Conservation (phyloP, 768 basidiomycete species). For the Xerocomellus intermedius region DNA sequence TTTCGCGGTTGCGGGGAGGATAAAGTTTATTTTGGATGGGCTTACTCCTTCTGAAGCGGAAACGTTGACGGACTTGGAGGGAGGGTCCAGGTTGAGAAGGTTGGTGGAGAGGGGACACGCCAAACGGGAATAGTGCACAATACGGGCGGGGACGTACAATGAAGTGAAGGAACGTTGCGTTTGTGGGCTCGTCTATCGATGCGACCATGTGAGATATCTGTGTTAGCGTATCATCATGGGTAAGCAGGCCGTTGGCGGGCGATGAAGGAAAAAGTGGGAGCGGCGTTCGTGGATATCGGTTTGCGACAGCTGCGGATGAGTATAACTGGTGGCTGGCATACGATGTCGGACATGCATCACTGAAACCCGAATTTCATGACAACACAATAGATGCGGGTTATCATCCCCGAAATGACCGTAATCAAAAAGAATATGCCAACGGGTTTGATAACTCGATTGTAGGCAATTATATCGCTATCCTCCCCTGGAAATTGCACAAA, state of each 20-base stretch:
- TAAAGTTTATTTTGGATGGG: constrained; percentile 10
- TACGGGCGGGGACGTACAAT: constrained; percentile 28
- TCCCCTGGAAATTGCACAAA: no score
- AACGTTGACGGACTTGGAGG: constrained; percentile 5
- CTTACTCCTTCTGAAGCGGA: constrained; percentile 13
- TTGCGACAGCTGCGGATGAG: constrained; percentile 34
- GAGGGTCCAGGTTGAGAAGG: constrained; percentile 5
- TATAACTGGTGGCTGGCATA: no score
- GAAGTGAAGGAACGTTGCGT: constrained; percentile 29
- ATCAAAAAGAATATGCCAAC: not conserved
- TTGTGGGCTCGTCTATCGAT: constrained; percentile 26
- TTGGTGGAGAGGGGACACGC: constrained; percentile 19
- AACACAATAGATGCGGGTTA: no score
- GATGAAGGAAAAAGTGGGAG: constrained; percentile 27
- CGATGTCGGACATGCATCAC: no score
- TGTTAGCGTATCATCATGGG: constrained; percentile 4
- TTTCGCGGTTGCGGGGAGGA: constrained; percentile 19
- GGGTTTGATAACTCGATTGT: not conserved
- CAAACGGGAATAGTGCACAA: constrained; percentile 34
- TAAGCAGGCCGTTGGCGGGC: constrained; percentile 20
- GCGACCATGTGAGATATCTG: not conserved
- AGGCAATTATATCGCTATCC: not conserved
- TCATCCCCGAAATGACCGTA: not conserved
- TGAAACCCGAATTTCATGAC: no score
- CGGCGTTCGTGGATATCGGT: constrained; percentile 36